These are phyloP conservation scores for Tubosaeta sp. DNA, from an alignment of 768 basidiomycete species.

Conservation along the genomic window DNA sequence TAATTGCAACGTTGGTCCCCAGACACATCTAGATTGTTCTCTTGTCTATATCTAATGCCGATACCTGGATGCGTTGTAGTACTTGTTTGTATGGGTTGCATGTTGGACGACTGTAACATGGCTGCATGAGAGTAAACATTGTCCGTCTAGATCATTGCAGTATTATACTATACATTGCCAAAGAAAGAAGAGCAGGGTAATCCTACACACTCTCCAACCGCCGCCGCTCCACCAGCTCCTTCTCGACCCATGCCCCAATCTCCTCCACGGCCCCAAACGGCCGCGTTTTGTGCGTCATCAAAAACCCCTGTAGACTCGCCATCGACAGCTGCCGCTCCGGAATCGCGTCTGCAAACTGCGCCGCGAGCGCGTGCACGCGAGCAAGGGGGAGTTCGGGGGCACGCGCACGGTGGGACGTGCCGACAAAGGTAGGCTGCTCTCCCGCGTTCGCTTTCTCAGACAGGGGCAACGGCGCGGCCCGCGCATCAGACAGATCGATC, in stretches of 20 bases:
- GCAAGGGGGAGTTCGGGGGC: constrained; percentile 38
- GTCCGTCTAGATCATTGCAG: no score
- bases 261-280: constrained; percentile 53
- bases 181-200: neutral
- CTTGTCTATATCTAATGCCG: neutral
- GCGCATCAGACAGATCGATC: constrained; percentile 20
- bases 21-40: constrained; percentile 12
- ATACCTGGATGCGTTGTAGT: constrained; percentile 7
- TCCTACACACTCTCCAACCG: neutral
- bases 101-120: no score
- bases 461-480: neutral
- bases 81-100: constrained; percentile 12
- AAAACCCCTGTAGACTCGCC: constrained; percentile 49
- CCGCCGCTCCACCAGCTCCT: constrained; percentile 30
- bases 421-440: constrained; percentile 2
- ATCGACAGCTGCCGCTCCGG: constrained; percentile 43
- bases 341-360: constrained; percentile 50
- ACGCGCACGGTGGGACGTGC: constrained; percentile 30
- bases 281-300: constrained; percentile 64
- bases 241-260: constrained; percentile 46
- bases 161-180: no score
- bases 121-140: no score
- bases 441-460: constrained; percentile 23
- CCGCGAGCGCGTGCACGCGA: constrained; percentile 46
- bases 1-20: neutral